A percentile compares a stretch with the other conserved stretches of the same genome.
phyloP scores from a whole-genome alignment of 176 grass and related monocot genomes.

The Neostapfia colusana region DNA sequence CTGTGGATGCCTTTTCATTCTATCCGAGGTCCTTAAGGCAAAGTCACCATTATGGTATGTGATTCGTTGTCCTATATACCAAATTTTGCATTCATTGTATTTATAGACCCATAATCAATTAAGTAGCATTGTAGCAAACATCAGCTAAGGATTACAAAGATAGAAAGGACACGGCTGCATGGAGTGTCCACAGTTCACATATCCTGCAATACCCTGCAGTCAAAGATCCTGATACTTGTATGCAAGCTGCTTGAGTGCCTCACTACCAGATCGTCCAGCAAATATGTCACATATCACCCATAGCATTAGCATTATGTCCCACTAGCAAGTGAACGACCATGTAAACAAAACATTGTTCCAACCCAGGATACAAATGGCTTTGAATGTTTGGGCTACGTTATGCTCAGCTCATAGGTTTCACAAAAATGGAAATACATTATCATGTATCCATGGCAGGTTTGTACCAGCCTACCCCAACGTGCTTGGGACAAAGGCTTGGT shows the following conservation, averaged over 20 bases:
- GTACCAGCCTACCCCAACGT: too few species aligned
- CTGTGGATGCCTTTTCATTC: conserved; percentile 89
- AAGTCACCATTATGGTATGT: conserved; percentile 84
- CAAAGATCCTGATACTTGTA: neutral
- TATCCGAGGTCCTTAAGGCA: conserved; percentile 86
- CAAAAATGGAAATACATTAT: neutral
- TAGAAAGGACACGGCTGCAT: neutral
- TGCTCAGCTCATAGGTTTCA: neutral
- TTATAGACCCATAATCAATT: neutral
- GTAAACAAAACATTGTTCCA: neutral
- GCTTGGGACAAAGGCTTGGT: too few species aligned
- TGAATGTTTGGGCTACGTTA: neutral
- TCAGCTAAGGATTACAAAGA: neutral
- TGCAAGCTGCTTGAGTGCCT: neutral
- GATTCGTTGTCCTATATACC: conserved; percentile 3
- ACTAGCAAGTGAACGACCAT: neutral
- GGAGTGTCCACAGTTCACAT: neutral
- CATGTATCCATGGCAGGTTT: neutral
- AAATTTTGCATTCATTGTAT: neutral
- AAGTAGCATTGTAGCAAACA: neutral
- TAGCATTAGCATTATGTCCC: neutral
- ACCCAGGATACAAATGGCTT: neutral
- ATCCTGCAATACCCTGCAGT: neutral
- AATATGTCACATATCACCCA: neutral
- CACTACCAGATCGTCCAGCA: neutral